A percentile compares a stretch with the other conserved stretches of the same genome.
Conservation (phyloP, 1,284 basidiomycete species). For the Fomitopsis schrenkii region DNA sequence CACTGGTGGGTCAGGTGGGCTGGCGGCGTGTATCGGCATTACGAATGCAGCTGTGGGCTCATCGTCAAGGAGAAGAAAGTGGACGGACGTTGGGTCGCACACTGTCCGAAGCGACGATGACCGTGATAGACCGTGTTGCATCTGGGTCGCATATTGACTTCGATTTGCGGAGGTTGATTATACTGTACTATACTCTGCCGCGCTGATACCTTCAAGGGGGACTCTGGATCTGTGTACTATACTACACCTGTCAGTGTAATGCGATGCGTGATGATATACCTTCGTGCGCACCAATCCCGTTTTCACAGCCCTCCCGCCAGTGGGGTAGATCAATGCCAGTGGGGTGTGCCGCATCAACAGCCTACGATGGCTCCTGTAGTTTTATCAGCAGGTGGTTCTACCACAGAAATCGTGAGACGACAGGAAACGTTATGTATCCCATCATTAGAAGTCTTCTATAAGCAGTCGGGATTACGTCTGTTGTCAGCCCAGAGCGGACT, state of each 20-base stretch:
- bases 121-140: background rate
- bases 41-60: conserved; percentile 2
- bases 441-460: too few relatives aligned
- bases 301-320: too few relatives aligned
- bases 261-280: background rate
- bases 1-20: background rate
- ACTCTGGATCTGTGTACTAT: background rate
- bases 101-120: background rate
- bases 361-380: too few relatives aligned
- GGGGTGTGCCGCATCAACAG: too few relatives aligned
- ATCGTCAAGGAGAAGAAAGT: conserved; percentile 15
- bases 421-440: too few relatives aligned
- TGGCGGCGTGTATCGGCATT: background rate
- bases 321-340: too few relatives aligned
- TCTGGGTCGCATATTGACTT: background rate
- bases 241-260: background rate
- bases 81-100: conserved; percentile 9
- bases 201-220: background rate
- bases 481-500: too few relatives aligned
- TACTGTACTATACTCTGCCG: too few relatives aligned
- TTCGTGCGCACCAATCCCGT: too few relatives aligned
- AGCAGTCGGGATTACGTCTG: too few relatives aligned
- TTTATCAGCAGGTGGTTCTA: too few relatives aligned
- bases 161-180: background rate
- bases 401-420: too few relatives aligned